Conservation (phyloP, 257 asterid species). For the Solanum neorickii region DNA sequence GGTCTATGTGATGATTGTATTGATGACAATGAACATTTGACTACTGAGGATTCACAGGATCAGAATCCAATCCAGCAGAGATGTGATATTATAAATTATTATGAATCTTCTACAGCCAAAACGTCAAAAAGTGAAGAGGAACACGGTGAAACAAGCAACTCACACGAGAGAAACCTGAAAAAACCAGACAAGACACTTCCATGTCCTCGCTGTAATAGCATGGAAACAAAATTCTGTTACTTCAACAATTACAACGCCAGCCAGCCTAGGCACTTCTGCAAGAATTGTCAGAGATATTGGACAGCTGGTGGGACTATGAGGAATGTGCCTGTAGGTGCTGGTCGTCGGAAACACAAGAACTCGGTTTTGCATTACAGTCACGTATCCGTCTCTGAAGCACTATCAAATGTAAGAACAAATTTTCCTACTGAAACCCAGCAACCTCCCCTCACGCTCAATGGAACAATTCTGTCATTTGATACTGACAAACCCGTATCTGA, state of each 20-base stretch:
- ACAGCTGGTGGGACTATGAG: conserved; percentile 99
- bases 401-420: conserved; percentile 21
- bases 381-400: conserved; percentile 34
- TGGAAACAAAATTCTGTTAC: conserved; percentile 96
- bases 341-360: conserved; percentile 88
- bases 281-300: conserved; percentile 98
- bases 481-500: conserved; percentile 56
- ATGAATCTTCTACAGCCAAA: conserved; percentile 19
- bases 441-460: conserved; percentile 29
- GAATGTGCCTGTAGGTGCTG: conserved; percentile 93
- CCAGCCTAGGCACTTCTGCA: conserved; percentile 97
- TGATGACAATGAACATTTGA: conserved; percentile 21
- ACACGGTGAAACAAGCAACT: conserved; percentile 37
- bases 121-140: conserved; percentile 39
- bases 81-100: conserved; percentile 24
- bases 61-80: conserved; percentile 9
- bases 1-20: conserved; percentile 13
- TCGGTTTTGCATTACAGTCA: conserved; percentile 43
- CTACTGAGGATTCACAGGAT: conserved; percentile 24
- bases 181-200: conserved; percentile 87
- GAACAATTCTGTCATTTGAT: conserved; percentile 52
- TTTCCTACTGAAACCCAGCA: conserved; percentile 35
- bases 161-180: conserved; percentile 56
- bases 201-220: conserved; percentile 96
- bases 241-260: conserved; percentile 88